Percentiles rank a stretch among this genome's conserved stretches.
phyloP scores from a whole-genome alignment of 176 grass and related monocot genomes.

The Paspalum notatum region DNA sequence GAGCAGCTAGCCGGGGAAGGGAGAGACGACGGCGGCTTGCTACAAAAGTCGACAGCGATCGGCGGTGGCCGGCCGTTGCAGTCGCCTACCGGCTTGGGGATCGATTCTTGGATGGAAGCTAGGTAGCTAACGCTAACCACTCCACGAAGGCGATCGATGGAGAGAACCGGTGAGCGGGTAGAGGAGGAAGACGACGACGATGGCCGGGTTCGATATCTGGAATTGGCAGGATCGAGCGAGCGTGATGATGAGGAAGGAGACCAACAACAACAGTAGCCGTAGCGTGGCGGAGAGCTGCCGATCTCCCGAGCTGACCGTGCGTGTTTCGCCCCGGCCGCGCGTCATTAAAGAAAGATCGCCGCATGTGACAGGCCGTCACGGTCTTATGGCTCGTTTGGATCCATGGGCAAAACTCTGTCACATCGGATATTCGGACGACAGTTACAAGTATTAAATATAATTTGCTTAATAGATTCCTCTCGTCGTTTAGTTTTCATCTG shows the following conservation, averaged over 20 bases:
- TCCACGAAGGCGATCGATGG: constrained; percentile 21
- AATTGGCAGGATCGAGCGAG: neutral
- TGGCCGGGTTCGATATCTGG: neutral
- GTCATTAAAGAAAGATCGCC: constrained; percentile 41
- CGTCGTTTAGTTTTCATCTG: no score
- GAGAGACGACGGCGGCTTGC: constrained; percentile 11
- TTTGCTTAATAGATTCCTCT: no score
- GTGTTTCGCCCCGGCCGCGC: neutral
- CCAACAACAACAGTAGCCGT: constrained; percentile 45
- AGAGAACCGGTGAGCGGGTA: neutral
- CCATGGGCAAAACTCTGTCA: no score
- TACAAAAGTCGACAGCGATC: constrained; percentile 12
- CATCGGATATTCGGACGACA: no score
- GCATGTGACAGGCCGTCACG: constrained; percentile 39
- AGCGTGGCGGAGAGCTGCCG: neutral
- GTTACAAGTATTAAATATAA: no score
- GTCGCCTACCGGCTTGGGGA: neutral
- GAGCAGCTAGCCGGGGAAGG: no score
- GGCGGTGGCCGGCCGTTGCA: neutral
- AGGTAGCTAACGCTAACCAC: constrained; percentile 41
- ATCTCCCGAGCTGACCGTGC: constrained; percentile 38
- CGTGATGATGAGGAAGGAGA: neutral
- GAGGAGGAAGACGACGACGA: neutral
- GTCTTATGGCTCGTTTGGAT: no score
- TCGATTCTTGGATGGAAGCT: constrained; percentile 34